phyloP scores from a whole-genome alignment of 257 asterid genomes.

The Ilex aquifolium region DNA sequence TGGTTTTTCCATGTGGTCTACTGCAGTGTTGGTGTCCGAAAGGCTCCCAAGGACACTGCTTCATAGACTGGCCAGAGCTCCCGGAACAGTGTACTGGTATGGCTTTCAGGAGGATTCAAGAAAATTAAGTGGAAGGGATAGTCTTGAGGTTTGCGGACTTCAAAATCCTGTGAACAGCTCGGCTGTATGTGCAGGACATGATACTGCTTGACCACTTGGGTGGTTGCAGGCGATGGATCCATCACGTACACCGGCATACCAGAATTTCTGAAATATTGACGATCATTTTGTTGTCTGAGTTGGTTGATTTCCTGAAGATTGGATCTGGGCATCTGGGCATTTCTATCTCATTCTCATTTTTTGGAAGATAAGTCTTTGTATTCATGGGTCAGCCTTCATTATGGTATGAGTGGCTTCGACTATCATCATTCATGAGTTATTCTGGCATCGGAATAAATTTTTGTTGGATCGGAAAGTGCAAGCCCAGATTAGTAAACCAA shows the following conservation, averaged over 20 bases:
- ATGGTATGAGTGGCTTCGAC: constrained; percentile 6
- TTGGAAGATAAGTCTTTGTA: background rate
- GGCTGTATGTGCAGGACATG: constrained; percentile 15
- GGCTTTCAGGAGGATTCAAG: constrained; percentile 22
- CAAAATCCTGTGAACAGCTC: constrained; percentile 21
- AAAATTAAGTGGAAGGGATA: constrained; percentile 18
- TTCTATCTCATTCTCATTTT: background rate
- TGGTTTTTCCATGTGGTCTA: constrained; percentile 10
- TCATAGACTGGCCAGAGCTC: constrained; percentile 25
- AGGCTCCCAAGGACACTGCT: constrained; percentile 11
- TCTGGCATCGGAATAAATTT: constrained; percentile 13
- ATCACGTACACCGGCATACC: constrained; percentile 3
- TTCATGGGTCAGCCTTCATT: background rate
- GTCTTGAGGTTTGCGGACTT: constrained; percentile 33
- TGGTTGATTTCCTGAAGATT: background rate
- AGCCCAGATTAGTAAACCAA: constrained; percentile 26
- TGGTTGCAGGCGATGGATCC: constrained; percentile 22
- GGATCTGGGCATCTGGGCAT: background rate
- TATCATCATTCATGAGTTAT: constrained; percentile 12
- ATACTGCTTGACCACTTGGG: constrained; percentile 22
- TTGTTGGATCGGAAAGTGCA: constrained; percentile 22
- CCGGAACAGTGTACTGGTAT: constrained; percentile 16
- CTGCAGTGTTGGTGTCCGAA: background rate
- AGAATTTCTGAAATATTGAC: constrained; percentile 12
- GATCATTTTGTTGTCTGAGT: constrained; percentile 8